Percentiles rank a stretch among this genome's conserved stretches.
phyloP scores from a whole-genome alignment of 495 filamentous ascomycete genomes.

The Bathelium albidoporum region DNA sequence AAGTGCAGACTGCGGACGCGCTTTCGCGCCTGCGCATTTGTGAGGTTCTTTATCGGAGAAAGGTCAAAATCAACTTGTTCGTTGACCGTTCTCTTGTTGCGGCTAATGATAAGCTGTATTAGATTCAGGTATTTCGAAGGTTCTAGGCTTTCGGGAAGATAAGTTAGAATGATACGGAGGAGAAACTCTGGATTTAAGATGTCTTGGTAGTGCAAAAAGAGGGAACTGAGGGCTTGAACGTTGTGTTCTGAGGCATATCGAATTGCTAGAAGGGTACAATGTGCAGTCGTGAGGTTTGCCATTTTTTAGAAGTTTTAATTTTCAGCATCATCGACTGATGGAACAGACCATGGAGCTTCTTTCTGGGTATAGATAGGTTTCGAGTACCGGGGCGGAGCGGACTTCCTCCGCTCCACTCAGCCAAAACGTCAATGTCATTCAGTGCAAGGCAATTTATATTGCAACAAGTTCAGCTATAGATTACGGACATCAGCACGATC shows the following conservation, averaged over 20 bases:
- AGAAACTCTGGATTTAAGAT: slow-evolving; percentile 56
- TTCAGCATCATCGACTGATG: no score
- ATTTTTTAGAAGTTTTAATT: not conserved
- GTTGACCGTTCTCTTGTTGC: not conserved
- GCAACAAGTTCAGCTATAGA: no score
- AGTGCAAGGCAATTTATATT: no score
- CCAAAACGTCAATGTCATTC: no score
- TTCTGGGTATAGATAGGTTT: no score
- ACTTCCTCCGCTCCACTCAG: no score
- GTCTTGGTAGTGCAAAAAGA: slow-evolving; percentile 49
- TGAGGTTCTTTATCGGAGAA: slow-evolving; percentile 49
- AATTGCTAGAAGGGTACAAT: slow-evolving; percentile 53
- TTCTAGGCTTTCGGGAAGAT: slow-evolving; percentile 65
- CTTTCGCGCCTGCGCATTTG: slow-evolving; percentile 55
- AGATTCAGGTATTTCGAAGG: slow-evolving; percentile 54
- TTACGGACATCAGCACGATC: no score
- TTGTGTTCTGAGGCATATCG: slow-evolving; percentile 49
- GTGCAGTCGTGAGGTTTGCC: slow-evolving; percentile 43
- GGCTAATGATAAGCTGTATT: slow-evolving; percentile 28
- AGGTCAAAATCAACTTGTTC: slow-evolving; percentile 39
- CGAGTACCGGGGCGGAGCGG: not conserved
- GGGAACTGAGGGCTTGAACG: slow-evolving; percentile 48
- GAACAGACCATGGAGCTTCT: no score
- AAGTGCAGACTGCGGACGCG: slow-evolving; percentile 62
- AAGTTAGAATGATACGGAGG: slow-evolving; percentile 74